phyloP scores from a whole-genome alignment of 2,329 filamentous ascomycete species.

The Fusarium napiforme region DNA sequence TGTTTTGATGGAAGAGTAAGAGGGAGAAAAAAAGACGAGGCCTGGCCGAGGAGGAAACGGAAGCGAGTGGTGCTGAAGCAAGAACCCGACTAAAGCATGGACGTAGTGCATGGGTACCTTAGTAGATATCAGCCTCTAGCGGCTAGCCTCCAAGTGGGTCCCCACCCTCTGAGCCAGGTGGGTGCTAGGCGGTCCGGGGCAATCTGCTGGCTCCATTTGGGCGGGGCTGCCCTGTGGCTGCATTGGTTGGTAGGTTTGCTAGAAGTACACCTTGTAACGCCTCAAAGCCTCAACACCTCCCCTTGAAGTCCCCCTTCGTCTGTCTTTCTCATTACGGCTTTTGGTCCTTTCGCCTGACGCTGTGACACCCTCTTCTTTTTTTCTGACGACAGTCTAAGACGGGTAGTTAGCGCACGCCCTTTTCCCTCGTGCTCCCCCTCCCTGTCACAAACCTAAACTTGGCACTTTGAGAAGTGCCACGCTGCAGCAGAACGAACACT shows the following conservation, averaged over 20 bases:
- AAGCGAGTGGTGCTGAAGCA: conserved; percentile 35
- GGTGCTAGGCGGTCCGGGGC: conserved; percentile 3
- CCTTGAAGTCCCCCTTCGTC: neutral
- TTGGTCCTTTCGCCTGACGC: conserved; percentile 9
- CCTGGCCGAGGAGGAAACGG: conserved; percentile 39
- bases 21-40: conserved; percentile 44
- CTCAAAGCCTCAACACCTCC: conserved; percentile 2
- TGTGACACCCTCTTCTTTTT: conserved; percentile 2
- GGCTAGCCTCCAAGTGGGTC: neutral
- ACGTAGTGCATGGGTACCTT: conserved; percentile 15
- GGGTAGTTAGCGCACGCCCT: conserved; percentile 16
- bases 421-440: neutral
- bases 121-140: conserved; percentile 11
- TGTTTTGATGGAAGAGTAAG: conserved; percentile 46
- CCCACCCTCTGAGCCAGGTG: neutral
- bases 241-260: neutral
- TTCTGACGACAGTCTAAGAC: neutral
- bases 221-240: conserved; percentile 6
- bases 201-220: neutral
- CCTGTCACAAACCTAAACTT: conserved; percentile 8
- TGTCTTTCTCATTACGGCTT: neutral
- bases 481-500: neutral
- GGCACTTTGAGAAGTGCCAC: conserved; percentile 15
- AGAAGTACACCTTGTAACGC: neutral
- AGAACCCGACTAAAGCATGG: conserved; percentile 20